Conservation (phyloP, 306 rosid genomes). For the Sphenostylis stenocarpa region DNA sequence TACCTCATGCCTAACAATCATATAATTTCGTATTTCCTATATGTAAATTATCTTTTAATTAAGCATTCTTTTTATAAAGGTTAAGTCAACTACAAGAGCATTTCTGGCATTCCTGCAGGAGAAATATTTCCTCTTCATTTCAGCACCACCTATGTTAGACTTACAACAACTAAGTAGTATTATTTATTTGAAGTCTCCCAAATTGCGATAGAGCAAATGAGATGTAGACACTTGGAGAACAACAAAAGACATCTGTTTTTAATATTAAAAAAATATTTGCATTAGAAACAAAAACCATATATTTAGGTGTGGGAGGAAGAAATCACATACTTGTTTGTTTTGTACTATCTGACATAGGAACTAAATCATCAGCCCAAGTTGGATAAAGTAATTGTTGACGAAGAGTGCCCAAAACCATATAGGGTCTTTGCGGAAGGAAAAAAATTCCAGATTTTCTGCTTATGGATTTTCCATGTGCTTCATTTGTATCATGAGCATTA, state of each 20-base stretch:
- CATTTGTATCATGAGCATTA: constrained; percentile 23
- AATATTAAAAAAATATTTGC: neutral
- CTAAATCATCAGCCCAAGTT: constrained; percentile 68
- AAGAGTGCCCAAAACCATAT: constrained; percentile 95
- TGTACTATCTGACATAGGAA: constrained; percentile 41
- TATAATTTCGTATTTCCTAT: neutral
- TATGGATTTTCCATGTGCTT: constrained; percentile 40
- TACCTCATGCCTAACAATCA: neutral
- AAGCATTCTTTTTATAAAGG: neutral
- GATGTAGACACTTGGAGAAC: neutral
- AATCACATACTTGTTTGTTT: constrained; percentile 48
- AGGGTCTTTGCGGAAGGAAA: constrained; percentile 97
- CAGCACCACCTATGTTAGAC: neutral
- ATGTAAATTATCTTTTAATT: neutral
- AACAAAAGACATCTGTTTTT: neutral
- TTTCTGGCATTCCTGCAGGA: neutral
- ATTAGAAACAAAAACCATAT: neutral
- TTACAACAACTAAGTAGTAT: neutral
- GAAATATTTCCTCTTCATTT: neutral
- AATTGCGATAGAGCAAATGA: constrained; percentile 7
- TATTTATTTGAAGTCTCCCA: neutral
- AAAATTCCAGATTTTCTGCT: constrained; percentile 60
- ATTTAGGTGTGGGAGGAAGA: constrained; percentile 14
- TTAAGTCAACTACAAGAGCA: neutral
- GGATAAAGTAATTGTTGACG: constrained; percentile 95